These are phyloP conservation scores for Stagonosporopsis chrysanthemi DNA, from an alignment of 2,329 filamentous ascomycete species.

Conservation along the genomic window DNA sequence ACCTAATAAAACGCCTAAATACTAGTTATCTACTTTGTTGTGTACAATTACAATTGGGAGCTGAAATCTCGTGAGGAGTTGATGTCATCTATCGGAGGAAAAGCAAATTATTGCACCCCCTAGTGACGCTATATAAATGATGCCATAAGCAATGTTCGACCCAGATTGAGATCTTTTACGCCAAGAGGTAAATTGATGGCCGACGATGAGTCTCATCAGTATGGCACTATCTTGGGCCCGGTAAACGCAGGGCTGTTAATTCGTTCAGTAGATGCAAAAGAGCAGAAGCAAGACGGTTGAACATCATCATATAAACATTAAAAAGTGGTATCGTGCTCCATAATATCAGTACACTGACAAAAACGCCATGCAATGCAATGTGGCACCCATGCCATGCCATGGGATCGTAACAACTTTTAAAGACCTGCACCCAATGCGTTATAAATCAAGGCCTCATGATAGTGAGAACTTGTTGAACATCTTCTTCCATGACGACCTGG, in stretches of 20 bases:
- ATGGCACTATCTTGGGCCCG: too few relatives aligned
- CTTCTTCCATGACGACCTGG: constrained; percentile 44
- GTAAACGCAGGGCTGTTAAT: not conserved
- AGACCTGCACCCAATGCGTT: constrained; percentile 2
- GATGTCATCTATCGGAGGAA: too few relatives aligned
- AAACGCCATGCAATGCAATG: constrained; percentile 34
- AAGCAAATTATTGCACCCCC: too few relatives aligned
- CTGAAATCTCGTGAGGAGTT: too few relatives aligned
- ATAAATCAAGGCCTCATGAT: not conserved
- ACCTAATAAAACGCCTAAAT: too few relatives aligned
- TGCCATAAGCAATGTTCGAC: not conserved
- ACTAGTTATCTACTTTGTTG: too few relatives aligned
- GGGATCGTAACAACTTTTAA: constrained; percentile 23
- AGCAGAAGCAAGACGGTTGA: not conserved
- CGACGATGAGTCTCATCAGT: not conserved
- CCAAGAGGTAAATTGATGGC: not conserved
- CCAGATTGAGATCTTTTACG: not conserved
- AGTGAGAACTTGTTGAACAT: constrained; percentile 33
- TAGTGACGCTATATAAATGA: not conserved
- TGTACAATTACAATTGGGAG: too few relatives aligned
- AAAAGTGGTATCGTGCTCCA: constrained; percentile 17
- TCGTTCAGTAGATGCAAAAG: not conserved
- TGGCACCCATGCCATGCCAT: constrained; percentile 24
- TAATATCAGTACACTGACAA: constrained; percentile 9
- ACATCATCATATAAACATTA: constrained; percentile 13